Percentiles rank a stretch among this genome's conserved stretches.
Conservation (phyloP, 306 rosid species). For the Prunus dulcis region DNA sequence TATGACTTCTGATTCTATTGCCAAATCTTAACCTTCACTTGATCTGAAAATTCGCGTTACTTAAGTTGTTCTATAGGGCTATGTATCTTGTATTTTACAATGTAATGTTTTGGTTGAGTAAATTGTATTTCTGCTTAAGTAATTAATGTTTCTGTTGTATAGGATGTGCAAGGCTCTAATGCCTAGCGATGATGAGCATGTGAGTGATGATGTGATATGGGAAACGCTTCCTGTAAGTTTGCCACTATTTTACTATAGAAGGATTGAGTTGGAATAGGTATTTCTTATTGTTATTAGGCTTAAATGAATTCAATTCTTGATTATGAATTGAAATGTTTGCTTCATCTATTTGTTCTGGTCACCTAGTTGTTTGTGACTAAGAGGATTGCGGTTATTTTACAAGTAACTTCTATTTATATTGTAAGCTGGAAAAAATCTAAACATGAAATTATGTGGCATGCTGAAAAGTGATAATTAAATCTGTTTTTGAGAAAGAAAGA, state of each 20-base stretch:
- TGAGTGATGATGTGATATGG: conserved; percentile 93
- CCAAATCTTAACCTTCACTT: neutral
- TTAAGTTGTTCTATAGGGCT: neutral
- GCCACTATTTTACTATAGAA: conserved; percentile 27
- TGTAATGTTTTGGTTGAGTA: neutral
- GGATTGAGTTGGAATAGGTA: conserved; percentile 3
- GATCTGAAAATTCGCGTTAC: neutral
- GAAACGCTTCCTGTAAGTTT: conserved; percentile 94
- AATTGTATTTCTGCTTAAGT: conserved; percentile 15
- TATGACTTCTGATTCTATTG: neutral
- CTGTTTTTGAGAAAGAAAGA: neutral
- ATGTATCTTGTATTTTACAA: neutral
- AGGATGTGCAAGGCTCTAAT: conserved; percentile 96
- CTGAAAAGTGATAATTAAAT: neutral
- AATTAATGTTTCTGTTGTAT: conserved; percentile 20
- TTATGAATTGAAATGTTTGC: neutral
- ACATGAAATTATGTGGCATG: neutral
- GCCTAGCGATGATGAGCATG: conserved; percentile 88
- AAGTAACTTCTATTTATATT: neutral
- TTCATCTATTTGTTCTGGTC: neutral
- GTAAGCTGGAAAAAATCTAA: neutral
- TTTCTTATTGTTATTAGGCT: neutral
- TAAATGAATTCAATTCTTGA: conserved; percentile 2
- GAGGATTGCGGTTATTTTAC: neutral
- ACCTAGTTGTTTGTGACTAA: conserved; percentile 1